A percentile compares a stretch with the other conserved stretches of the same genome.
These are phyloP conservation scores for Schizosaccharomyces lindneri DNA, from an alignment of 805 yeast species.

Conservation along the genomic window DNA sequence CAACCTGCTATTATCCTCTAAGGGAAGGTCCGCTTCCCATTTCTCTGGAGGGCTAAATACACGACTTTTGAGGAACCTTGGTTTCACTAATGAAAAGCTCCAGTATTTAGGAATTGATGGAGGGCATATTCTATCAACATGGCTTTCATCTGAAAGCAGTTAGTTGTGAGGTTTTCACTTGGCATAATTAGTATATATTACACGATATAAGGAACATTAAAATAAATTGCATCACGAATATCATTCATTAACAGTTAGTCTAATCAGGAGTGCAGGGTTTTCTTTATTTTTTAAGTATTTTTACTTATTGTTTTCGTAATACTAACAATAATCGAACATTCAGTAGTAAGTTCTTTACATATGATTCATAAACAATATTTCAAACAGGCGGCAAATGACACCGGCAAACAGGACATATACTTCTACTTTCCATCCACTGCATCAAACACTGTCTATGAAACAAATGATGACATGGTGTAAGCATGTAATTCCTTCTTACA, in stretches of 20 bases:
- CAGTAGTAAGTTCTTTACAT: neutral
- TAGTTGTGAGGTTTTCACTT: neutral
- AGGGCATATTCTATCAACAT: neutral
- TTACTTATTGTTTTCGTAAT: too few relatives aligned
- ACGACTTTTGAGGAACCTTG: neutral
- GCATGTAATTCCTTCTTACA: constrained; percentile 15
- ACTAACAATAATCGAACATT: too few relatives aligned
- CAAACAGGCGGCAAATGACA: constrained; percentile 60
- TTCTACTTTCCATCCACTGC: constrained; percentile 75
- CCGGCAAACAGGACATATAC: constrained; percentile 88
- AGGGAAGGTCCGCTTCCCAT: neutral
- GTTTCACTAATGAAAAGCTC: neutral
- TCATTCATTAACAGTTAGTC: neutral
- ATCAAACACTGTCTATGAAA: constrained; percentile 79
- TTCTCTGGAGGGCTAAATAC: neutral
- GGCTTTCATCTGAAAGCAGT: neutral
- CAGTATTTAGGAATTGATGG: neutral
- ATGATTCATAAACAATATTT: constrained; percentile 3
- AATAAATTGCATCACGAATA: neutral
- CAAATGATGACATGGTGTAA: constrained; percentile 70
- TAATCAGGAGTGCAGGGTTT: neutral
- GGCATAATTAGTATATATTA: too few relatives aligned
- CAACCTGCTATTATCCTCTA: neutral
- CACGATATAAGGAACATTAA: neutral
- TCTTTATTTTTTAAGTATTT: neutral